These are phyloP conservation scores for Calocybe cyanea DNA, from an alignment of 768 basidiomycete species.

Conservation along the genomic window DNA sequence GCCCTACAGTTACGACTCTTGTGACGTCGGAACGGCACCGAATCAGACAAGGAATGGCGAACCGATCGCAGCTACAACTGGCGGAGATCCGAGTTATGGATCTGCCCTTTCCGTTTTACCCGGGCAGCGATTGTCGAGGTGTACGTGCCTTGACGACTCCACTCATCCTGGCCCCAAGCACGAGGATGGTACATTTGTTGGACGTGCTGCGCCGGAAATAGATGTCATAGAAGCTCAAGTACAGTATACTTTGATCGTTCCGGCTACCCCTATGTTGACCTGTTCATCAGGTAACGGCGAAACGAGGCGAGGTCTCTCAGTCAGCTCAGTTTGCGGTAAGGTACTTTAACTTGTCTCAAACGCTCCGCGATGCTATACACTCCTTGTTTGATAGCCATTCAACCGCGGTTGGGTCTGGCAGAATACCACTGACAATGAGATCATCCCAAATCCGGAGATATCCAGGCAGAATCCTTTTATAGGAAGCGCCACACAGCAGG, in stretches of 20 bases:
- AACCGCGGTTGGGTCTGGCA: slow-evolving; percentile 65
- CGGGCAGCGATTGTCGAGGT: slow-evolving; percentile 75
- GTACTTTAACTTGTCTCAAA: slow-evolving; percentile 9
- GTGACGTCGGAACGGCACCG: slow-evolving; percentile 75
- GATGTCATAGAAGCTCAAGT: slow-evolving; percentile 82
- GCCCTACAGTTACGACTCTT: slow-evolving; percentile 77
- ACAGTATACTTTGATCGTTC: slow-evolving; percentile 8
- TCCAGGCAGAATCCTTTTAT: slow-evolving; percentile 59
- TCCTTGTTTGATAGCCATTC: slow-evolving; percentile 49
- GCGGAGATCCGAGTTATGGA: slow-evolving; percentile 45
- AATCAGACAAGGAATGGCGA: slow-evolving; percentile 71
- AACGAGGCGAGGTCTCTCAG: slow-evolving; percentile 70
- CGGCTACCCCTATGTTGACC: slow-evolving; percentile 9
- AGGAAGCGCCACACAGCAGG: slow-evolving; percentile 73
- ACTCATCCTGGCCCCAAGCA: slow-evolving; percentile 76
- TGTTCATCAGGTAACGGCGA: slow-evolving; percentile 38
- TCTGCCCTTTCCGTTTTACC: slow-evolving; percentile 60
- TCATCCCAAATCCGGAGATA: slow-evolving; percentile 48
- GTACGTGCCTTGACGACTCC: slow-evolving; percentile 71
- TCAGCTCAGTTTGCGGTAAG: slow-evolving; percentile 74
- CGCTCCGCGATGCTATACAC: neutral
- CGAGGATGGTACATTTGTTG: slow-evolving; percentile 68
- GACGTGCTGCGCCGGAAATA: slow-evolving; percentile 81
- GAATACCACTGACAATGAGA: slow-evolving; percentile 53
- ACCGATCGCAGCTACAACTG: slow-evolving; percentile 54